Base-by-base conservation (phyloP, 768 basidiomycete genomes). In the Lentinula aciculospora region DNA sequence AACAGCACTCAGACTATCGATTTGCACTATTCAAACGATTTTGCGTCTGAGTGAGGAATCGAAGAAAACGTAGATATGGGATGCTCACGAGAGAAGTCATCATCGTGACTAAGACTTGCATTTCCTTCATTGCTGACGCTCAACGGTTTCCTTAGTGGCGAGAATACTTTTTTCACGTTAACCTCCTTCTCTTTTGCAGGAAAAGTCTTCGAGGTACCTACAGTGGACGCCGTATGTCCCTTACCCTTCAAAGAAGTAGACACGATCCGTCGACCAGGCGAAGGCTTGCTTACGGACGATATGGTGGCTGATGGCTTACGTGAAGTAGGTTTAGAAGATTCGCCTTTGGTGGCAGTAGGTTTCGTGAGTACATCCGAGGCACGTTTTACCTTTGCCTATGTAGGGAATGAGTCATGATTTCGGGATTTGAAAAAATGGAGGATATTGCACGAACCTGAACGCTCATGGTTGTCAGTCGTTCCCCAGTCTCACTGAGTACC, bases 361-460 rank as follows among this genome's bases (percentile, higher is more conserved):
- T 63, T 67, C 6, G 60, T 34, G 28, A 64, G 19, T 13, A 15
- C 39, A 31, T 48, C 32, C 21, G 40, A 34, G n/a, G 37, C 31
- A 8, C 44, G 17, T 60, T 32, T 55, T 2, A 4, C 21, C 29
- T 58, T 37, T 37, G 25, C 67, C 66, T 70, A 37, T 12, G 42
- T 51, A 28, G 27, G 25, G 13, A 23, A 28, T 39, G n/a, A 56
- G 55, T 31, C 21, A 15, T 36, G 15, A 15, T 29, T 1, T 12
- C 21, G 8, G 57, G n/a, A 27, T 15, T 29, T 27, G 45, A 25
- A 10, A 49, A 15, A 4, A 19, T n/a, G n/a, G n/a, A n/a, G n/a
- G n/a, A n/a, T n/a, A 4, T 29, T 17, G 28, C 7, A 65, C 74
- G 42, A 60, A 83, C 87, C 74, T 86, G 85, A 31, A 86, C 76